These are phyloP conservation scores for Acidiella bohemica DNA, from an alignment of 495 filamentous ascomycete species.

Conservation along the genomic window DNA sequence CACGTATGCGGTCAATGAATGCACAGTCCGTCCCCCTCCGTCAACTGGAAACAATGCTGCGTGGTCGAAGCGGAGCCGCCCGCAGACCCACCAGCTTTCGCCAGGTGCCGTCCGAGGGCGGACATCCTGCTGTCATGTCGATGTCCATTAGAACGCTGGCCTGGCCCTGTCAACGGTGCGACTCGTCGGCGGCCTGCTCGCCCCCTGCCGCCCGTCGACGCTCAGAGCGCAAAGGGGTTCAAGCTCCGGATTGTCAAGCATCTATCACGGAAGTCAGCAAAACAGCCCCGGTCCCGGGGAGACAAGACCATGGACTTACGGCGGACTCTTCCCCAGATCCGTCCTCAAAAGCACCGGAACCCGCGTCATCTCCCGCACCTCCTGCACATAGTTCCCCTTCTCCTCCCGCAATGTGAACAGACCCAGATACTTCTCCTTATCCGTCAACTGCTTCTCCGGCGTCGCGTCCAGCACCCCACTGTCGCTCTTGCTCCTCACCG, in stretches of 20 bases:
- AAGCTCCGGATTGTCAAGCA: slow-evolving; percentile 95
- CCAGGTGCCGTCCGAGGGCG: no score
- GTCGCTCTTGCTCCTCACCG: slow-evolving; percentile 83
- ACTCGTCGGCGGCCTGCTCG: neutral
- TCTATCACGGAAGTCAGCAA: slow-evolving; percentile 35
- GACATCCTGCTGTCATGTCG: no score
- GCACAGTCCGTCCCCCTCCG: no score
- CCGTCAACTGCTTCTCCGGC: slow-evolving; percentile 63
- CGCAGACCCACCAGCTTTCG: no score
- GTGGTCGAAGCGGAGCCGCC: no score
- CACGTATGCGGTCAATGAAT: no score
- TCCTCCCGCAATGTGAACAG: slow-evolving; percentile 84
- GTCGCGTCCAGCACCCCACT: slow-evolving; percentile 68
- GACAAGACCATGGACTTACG: slow-evolving; percentile 49
- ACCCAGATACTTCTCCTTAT: slow-evolving; percentile 92
- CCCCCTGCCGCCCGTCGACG: neutral
- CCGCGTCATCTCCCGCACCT: slow-evolving; percentile 92
- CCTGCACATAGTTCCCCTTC: slow-evolving; percentile 91
- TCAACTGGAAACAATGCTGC: no score
- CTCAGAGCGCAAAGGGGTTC: slow-evolving; percentile 85
- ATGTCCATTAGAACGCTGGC: no score
- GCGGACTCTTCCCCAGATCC: slow-evolving; percentile 94
- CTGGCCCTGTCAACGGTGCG: no score
- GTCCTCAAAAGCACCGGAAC: slow-evolving; percentile 97
- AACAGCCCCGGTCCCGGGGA: neutral